phyloP scores from a whole-genome alignment of 306 rosid genomes.

The Neltuma alba region DNA sequence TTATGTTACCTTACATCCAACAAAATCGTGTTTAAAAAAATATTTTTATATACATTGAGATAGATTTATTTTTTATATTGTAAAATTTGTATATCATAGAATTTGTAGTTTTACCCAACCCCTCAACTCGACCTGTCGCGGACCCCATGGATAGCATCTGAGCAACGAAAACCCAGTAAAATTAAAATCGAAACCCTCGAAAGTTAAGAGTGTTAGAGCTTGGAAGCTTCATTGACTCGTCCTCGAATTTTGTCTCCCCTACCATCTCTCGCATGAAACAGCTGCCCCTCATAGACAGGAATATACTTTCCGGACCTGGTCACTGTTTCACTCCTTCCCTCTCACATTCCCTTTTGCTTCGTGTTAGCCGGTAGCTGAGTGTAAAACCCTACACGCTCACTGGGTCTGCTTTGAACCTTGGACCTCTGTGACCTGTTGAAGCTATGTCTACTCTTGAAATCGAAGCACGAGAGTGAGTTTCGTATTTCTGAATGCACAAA shows the following conservation, averaged over 20 bases:
- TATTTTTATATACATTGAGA: too few relatives aligned
- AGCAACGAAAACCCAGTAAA: too few relatives aligned
- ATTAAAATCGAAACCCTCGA: background rate
- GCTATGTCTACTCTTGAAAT: constrained; percentile 93
- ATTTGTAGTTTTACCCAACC: too few relatives aligned
- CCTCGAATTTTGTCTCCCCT: background rate
- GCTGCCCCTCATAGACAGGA: too few relatives aligned
- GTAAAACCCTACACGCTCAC: background rate
- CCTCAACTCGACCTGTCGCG: too few relatives aligned
- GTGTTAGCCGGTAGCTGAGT: background rate
- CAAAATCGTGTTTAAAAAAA: too few relatives aligned
- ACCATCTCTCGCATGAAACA: background rate
- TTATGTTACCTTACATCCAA: too few relatives aligned
- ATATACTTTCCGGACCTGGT: background rate
- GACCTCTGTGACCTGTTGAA: background rate
- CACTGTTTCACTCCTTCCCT: background rate
- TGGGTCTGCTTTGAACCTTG: background rate
- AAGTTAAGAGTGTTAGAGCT: background rate
- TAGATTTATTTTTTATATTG: too few relatives aligned
- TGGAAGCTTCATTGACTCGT: background rate
- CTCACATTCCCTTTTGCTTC: background rate
- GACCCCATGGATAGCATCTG: too few relatives aligned
- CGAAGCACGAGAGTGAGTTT: constrained; percentile 94
- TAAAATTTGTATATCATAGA: too few relatives aligned
- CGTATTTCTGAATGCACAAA: background rate